Conservation (phyloP, 257 asterid genomes). For the Fraxinus cuspidata region DNA sequence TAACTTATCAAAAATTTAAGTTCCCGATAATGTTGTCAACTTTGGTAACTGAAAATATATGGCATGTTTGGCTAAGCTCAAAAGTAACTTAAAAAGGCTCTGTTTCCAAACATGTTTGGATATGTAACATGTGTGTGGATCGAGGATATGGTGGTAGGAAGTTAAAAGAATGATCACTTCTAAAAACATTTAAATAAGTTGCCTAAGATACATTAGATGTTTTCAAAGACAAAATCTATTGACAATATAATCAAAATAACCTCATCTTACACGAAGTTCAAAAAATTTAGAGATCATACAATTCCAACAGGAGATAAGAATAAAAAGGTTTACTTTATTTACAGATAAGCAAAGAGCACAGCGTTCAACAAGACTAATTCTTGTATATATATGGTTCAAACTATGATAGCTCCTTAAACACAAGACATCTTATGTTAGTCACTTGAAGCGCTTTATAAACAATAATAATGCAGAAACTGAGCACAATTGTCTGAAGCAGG, state of each 20-base stretch:
- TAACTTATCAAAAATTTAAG: background rate
- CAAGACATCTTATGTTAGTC: background rate
- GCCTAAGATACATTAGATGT: background rate
- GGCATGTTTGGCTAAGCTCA: background rate
- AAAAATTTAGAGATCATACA: background rate
- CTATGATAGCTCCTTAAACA: background rate
- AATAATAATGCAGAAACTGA: background rate
- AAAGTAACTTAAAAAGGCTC: background rate
- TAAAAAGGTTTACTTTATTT: background rate
- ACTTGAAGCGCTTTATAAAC: background rate
- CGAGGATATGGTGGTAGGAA: conserved; percentile 3
- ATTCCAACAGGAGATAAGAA: background rate
- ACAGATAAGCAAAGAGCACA: background rate
- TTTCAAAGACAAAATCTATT: conserved; percentile 2
- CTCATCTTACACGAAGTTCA: background rate
- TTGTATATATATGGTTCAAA: too few species aligned
- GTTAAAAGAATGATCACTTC: conserved; percentile 4
- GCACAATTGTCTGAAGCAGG: background rate
- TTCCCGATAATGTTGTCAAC: background rate
- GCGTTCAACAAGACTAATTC: background rate
- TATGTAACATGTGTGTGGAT: too few species aligned
- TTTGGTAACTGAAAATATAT: background rate
- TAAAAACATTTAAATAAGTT: background rate
- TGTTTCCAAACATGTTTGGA: background rate
- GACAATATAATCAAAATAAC: background rate